Conservation (phyloP, 1,284 basidiomycete species). For the Cyathus olla region DNA sequence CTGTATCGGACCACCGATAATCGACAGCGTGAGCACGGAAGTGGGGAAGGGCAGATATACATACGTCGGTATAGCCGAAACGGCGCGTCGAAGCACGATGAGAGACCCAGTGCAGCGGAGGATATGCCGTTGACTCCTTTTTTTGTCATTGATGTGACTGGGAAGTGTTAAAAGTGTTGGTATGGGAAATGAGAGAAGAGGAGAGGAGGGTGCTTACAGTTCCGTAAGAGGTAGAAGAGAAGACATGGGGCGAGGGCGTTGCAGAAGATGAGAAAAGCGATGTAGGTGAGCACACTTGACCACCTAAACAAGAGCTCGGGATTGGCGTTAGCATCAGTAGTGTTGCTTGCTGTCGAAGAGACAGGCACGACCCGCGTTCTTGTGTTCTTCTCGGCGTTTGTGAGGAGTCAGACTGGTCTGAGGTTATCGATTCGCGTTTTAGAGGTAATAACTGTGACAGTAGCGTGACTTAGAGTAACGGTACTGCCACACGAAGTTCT, state of each 20-base stretch:
- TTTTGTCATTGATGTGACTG: conserved; percentile 30
- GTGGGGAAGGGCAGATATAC: conserved; percentile 2
- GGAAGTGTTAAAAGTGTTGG: background rate
- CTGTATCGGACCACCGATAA: too few relatives aligned
- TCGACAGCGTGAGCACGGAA: too few relatives aligned
- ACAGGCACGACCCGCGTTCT: too few relatives aligned
- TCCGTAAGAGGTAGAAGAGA: conserved; percentile 35
- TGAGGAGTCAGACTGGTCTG: too few relatives aligned
- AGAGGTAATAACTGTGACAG: too few relatives aligned
- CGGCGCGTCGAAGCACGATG: conserved; percentile 41
- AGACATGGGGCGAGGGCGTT: conserved; percentile 35
- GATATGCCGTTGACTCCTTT: conserved; percentile 36
- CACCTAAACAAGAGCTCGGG: conserved; percentile 22
- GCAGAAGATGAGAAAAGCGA: conserved; percentile 33
- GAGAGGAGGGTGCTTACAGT: conserved; percentile 17
- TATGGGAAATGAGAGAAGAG: background rate
- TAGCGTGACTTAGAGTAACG: too few relatives aligned
- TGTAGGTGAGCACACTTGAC: conserved; percentile 26
- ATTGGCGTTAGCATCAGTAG: too few relatives aligned
- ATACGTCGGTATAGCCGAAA: conserved; percentile 36
- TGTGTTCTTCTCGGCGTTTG: too few relatives aligned
- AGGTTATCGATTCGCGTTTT: too few relatives aligned
- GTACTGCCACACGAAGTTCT: too few relatives aligned
- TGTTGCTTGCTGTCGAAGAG: too few relatives aligned
- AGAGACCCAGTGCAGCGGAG: conserved; percentile 37